phyloP scores from a whole-genome alignment of 306 rosid genomes.

The Hippophae rhamnoides region DNA sequence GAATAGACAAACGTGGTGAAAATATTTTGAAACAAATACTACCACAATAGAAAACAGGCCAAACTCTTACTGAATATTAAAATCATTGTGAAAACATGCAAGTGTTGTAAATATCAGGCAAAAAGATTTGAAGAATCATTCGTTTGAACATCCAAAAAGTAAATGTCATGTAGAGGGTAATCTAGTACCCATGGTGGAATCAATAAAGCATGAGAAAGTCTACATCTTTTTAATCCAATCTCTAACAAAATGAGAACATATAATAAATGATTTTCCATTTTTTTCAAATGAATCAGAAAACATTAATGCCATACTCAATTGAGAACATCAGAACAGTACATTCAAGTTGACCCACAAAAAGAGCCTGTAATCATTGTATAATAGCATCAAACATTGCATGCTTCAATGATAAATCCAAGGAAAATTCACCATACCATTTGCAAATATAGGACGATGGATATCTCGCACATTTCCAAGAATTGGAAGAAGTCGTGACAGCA shows the following conservation, averaged over 20 bases:
- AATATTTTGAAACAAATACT: conserved; percentile 2
- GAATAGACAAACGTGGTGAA: conserved; percentile 15
- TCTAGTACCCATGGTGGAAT: too few relatives aligned
- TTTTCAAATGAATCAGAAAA: background rate
- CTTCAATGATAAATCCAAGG: conserved; percentile 12
- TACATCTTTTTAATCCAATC: too few relatives aligned
- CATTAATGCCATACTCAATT: conserved; percentile 6
- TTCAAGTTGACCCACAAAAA: background rate
- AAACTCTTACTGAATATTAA: too few relatives aligned
- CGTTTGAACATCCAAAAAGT: too few relatives aligned
- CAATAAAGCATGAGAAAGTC: too few relatives aligned
- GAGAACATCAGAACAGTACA: too few relatives aligned
- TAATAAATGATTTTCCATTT: background rate
- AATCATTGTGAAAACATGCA: too few relatives aligned
- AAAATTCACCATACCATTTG: conserved; percentile 57
- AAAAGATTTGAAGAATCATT: too few relatives aligned
- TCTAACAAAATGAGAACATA: background rate
- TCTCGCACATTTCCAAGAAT: conserved; percentile 93
- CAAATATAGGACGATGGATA: conserved; percentile 69
- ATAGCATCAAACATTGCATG: conserved; percentile 17
- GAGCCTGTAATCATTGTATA: background rate
- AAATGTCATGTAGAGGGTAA: too few relatives aligned
- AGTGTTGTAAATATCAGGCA: too few relatives aligned
- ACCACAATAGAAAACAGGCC: background rate
- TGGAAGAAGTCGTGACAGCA: conserved; percentile 89